Conservation (phyloP, 495 filamentous ascomycete genomes). For the Hypoxylon perforatum region DNA sequence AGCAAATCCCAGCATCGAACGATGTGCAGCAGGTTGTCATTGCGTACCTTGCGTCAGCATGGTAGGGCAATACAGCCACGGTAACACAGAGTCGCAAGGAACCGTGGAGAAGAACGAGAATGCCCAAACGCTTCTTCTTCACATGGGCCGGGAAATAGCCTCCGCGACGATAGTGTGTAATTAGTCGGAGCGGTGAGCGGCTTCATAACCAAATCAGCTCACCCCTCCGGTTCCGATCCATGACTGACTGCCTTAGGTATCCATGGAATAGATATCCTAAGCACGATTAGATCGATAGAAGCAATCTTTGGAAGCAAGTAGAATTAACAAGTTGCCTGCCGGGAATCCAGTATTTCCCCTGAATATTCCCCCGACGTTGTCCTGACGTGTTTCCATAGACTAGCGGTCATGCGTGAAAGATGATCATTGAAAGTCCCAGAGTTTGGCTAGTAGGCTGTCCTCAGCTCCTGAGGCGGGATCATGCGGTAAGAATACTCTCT, state of each 20-base stretch:
- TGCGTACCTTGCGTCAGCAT: conserved; percentile 41
- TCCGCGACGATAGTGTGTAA: conserved; percentile 24
- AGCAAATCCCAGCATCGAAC: conserved; percentile 39
- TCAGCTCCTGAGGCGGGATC: conserved; percentile 53
- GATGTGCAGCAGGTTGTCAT: conserved; percentile 41
- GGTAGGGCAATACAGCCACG: conserved; percentile 17
- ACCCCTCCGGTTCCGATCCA: conserved; percentile 30
- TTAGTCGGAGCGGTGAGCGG: conserved; percentile 36
- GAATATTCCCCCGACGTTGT: conserved; percentile 10
- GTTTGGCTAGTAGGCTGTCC: conserved; percentile 62
- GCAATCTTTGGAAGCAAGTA: conserved; percentile 16
- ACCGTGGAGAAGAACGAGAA: conserved; percentile 20
- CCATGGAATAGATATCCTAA: conserved; percentile 28
- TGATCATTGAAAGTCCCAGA: conserved; percentile 65
- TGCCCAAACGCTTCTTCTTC: conserved; percentile 18
- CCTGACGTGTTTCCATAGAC: conserved; percentile 11
- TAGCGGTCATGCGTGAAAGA: background rate
- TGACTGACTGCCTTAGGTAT: conserved; percentile 9
- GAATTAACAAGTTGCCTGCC: conserved; percentile 12
- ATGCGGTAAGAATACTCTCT: conserved; percentile 78
- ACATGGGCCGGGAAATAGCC: conserved; percentile 25
- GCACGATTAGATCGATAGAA: conserved; percentile 15
- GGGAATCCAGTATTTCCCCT: conserved; percentile 14
- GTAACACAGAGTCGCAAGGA: conserved; percentile 37
- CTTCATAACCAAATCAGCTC: conserved; percentile 31